Base-by-base conservation (phyloP, 106 monocot genomes). In the Posidonia australis region DNA sequence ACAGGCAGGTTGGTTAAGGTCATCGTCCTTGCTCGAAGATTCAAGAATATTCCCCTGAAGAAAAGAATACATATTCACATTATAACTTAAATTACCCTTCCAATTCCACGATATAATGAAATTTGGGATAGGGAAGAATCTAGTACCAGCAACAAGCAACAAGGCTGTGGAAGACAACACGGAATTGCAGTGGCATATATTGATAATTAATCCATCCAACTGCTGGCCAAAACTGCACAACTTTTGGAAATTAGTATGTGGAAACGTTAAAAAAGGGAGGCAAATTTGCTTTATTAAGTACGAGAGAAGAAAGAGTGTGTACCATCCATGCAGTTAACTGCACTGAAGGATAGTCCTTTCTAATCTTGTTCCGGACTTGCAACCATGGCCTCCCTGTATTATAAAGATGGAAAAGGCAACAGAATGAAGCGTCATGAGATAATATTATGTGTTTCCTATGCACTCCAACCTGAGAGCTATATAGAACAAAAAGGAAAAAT, bases 311-410 rank as follows among this genome's bases (percentile, higher is more conserved):
- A 28, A 69, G 71, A 63, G 12, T 21, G 1, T 70, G 31, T 67
- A 86, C 90, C 90, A 79, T 90, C 90, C 90, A 90, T 62, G 90
- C 74, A 17, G 83, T 79, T 68, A 86, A 43, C 54, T 90, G 90
- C 62, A 90, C 80, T 21, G 80, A 70, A 23, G 83, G 90, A 64
- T 90, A 90, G 36, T 83, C 77, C 76, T 81, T 86, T 71, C 71
- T 83, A 58, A 90, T 60, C 62, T 76, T 86, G 18, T 62, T 69
- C 74, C 76, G 80, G 13, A 90, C 86, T 70, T 90, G 72, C 10
- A 78, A 61, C 82, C 80, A 90, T 44, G 90, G 81, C 28, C 83
- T 72, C 51, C 80, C 85, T 86, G 49, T 43, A 74, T 47, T 46
- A 14, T 23, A 3, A 48, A 14, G 13, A 5, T 5, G 18, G 11